A percentile compares a stretch with the other conserved stretches of the same genome.
phyloP scores from a whole-genome alignment of 495 filamentous ascomycete genomes.

The Cercophora scortea region DNA sequence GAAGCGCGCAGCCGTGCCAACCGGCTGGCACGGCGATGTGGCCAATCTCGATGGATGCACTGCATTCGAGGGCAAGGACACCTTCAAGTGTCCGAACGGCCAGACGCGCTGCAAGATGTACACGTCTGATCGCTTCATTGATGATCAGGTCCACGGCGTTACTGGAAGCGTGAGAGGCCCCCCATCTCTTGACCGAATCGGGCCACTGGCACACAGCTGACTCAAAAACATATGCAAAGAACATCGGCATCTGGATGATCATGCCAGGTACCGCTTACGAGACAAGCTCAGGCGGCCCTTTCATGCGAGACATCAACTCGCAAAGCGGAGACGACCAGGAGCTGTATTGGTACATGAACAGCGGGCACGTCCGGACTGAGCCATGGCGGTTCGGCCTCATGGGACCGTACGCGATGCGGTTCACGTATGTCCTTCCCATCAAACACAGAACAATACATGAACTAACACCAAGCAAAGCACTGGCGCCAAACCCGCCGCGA shows the following conservation, averaged over 20 bases:
- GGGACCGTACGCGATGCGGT: conserved; percentile 52
- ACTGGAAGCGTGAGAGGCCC: conserved; percentile 19
- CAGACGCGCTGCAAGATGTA: conserved; percentile 59
- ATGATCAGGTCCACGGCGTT: conserved; percentile 48
- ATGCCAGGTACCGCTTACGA: conserved; percentile 34
- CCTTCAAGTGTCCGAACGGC: conserved; percentile 44
- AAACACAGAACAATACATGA: neutral
- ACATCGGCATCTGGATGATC: conserved; percentile 36
- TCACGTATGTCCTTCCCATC: conserved; percentile 32
- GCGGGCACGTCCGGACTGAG: conserved; percentile 51
- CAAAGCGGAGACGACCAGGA: conserved; percentile 49
- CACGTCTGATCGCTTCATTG: conserved; percentile 53
- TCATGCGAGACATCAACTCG: conserved; percentile 52
- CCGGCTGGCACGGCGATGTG: conserved; percentile 38
- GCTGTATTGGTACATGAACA: conserved; percentile 59
- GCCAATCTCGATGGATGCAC: conserved; percentile 37
- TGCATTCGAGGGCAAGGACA: conserved; percentile 50
- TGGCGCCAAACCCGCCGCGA: conserved; percentile 34
- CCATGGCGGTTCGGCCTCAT: conserved; percentile 49
- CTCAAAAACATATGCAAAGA: conserved; percentile 8
- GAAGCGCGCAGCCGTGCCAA: conserved; percentile 39
- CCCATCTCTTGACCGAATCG: no score
- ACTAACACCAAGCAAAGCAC: conserved; percentile 16
- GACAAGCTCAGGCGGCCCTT: conserved; percentile 41
- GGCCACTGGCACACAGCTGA: neutral